phyloP scores from a whole-genome alignment of 1,139 yeast genomes.

The Yarrowia galli region DNA sequence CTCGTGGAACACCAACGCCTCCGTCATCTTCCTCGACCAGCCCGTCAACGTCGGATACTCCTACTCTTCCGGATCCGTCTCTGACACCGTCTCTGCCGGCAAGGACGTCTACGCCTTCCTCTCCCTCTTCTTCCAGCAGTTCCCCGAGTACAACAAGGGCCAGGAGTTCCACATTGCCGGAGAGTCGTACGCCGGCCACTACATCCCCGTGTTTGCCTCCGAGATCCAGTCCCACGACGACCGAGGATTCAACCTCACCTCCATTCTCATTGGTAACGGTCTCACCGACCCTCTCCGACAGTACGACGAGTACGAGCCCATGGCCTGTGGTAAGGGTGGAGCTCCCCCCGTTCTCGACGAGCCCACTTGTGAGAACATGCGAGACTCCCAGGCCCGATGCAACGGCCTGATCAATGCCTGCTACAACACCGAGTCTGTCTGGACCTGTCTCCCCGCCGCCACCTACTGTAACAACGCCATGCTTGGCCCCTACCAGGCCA shows the following conservation, averaged over 20 bases:
- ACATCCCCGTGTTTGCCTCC: constrained; percentile 78
- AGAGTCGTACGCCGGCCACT: constrained; percentile 89
- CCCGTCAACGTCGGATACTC: constrained; percentile 83
- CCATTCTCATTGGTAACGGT: constrained; percentile 84
- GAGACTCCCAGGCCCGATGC: constrained; percentile 64
- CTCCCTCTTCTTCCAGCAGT: constrained; percentile 76
- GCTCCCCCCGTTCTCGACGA: constrained; percentile 68
- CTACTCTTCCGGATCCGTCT: constrained; percentile 64
- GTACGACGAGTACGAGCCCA: constrained; percentile 72
- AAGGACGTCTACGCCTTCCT: constrained; percentile 80
- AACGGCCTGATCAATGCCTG: constrained; percentile 61
- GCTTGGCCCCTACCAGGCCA: constrained; percentile 61
- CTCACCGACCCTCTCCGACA: constrained; percentile 78
- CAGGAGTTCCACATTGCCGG: constrained; percentile 80
- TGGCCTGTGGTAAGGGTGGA: constrained; percentile 88
- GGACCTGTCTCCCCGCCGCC: constrained; percentile 65
- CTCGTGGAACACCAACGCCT: constrained; percentile 75
- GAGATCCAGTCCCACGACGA: constrained; percentile 71
- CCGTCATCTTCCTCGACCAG: constrained; percentile 73
- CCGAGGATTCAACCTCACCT: constrained; percentile 69
- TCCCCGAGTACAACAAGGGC: constrained; percentile 65
- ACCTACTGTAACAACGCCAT: constrained; percentile 74
- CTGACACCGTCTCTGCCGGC: constrained; percentile 74
- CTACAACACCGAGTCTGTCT: constrained; percentile 61
- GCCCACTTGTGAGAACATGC: constrained; percentile 66